phyloP scores from a whole-genome alignment of 2,329 filamentous ascomycete genomes.

The Passalora sequoiae region DNA sequence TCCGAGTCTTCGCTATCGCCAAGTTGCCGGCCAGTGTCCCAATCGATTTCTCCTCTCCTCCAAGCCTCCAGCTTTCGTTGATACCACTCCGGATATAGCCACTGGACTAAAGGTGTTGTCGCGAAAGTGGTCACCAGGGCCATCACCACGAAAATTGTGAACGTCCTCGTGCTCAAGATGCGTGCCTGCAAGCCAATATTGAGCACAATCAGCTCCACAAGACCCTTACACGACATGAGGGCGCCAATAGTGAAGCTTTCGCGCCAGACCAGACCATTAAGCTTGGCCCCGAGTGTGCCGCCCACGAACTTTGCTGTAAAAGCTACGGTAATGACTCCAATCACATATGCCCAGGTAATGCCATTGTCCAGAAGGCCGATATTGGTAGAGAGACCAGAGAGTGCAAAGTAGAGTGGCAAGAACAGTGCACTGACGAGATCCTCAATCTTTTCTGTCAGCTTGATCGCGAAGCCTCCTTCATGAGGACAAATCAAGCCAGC shows the following conservation, averaged over 20 bases:
- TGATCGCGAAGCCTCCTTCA: slow-evolving; percentile 84
- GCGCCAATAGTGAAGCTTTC: slow-evolving; percentile 84
- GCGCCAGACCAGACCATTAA: slow-evolving; percentile 77
- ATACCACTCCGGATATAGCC: slow-evolving; percentile 72
- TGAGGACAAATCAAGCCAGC: slow-evolving; percentile 86
- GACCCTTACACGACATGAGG: slow-evolving; percentile 93
- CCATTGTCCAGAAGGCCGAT: slow-evolving; percentile 76
- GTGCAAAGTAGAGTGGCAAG: slow-evolving; percentile 85
- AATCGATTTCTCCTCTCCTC: slow-evolving; percentile 85
- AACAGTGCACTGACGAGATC: slow-evolving; percentile 81
- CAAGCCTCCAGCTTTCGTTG: slow-evolving; percentile 67
- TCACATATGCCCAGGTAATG: slow-evolving; percentile 81
- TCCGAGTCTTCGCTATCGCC: slow-evolving; percentile 28
- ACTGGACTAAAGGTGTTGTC: slow-evolving; percentile 70
- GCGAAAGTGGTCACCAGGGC: slow-evolving; percentile 78
- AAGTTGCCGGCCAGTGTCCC: slow-evolving; percentile 60
- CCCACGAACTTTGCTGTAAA: slow-evolving; percentile 82
- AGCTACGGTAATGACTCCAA: slow-evolving; percentile 75
- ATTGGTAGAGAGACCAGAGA: slow-evolving; percentile 84
- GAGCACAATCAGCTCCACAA: slow-evolving; percentile 91
- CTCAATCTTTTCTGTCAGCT: slow-evolving; percentile 88
- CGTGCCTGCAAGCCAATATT: slow-evolving; percentile 79
- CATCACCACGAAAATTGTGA: slow-evolving; percentile 95
- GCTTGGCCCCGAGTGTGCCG: slow-evolving; percentile 69
- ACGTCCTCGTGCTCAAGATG: slow-evolving; percentile 74